Conservation (phyloP, 495 filamentous ascomycete species). For the Apiosordaria backusii region DNA sequence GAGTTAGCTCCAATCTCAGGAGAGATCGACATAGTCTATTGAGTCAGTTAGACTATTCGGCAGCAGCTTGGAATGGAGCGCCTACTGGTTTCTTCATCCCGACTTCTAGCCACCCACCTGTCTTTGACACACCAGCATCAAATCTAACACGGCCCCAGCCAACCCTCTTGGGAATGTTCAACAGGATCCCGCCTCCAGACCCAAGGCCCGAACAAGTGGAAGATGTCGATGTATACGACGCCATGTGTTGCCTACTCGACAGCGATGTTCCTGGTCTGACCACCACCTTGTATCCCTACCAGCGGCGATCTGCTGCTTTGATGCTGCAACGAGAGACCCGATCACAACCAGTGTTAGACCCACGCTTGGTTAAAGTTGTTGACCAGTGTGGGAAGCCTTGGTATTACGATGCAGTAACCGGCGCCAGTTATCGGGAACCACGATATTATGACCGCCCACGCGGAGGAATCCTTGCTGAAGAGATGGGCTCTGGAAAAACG, state of each 20-base stretch:
- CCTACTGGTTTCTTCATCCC: background rate
- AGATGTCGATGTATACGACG: conserved; percentile 54
- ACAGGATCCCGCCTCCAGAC: conserved; percentile 70
- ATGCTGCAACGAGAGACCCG: conserved; percentile 83
- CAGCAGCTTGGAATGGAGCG: conserved; percentile 53
- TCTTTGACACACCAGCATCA: background rate
- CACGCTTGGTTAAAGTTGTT: conserved; percentile 56
- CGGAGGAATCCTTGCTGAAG: conserved; percentile 74
- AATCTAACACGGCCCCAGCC: background rate
- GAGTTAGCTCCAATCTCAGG: conserved; percentile 40
- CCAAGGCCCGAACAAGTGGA: conserved; percentile 51
- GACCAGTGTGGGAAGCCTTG: conserved; percentile 62
- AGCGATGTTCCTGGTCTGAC: conserved; percentile 58
- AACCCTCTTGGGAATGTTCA: conserved; percentile 78
- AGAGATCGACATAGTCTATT: conserved; percentile 52
- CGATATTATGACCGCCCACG: conserved; percentile 67
- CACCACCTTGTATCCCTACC: conserved; percentile 70
- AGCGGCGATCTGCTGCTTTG: conserved; percentile 73
- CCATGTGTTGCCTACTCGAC: conserved; percentile 61
- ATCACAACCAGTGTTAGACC: conserved; percentile 64
- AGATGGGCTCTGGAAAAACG: conserved; percentile 79
- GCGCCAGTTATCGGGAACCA: conserved; percentile 57
- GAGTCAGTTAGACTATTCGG: conserved; percentile 54
- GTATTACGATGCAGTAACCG: conserved; percentile 69
- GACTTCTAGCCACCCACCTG: background rate